phyloP scores from a whole-genome alignment of 2,329 filamentous ascomycete genomes.

The Xylaria sp. region DNA sequence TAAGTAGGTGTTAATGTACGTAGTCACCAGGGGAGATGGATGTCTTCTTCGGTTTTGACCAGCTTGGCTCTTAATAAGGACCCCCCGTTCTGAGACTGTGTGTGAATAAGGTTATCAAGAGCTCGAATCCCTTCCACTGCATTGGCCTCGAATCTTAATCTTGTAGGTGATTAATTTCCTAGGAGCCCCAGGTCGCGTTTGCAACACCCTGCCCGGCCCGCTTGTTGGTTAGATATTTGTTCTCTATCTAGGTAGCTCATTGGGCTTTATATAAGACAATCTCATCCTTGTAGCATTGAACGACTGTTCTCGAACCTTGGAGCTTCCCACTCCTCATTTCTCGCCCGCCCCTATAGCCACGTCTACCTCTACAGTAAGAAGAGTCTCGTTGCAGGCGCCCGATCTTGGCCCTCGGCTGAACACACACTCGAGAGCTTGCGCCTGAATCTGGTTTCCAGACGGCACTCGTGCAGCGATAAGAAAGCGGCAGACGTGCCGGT shows the following conservation, averaged over 20 bases:
- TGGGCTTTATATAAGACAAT: conserved; percentile 17
- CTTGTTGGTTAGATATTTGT: conserved; percentile 12
- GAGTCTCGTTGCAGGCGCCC: conserved; percentile 16
- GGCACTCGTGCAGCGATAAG: conserved; percentile 27
- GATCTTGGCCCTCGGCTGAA: conserved; percentile 22
- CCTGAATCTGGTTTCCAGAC: conserved; percentile 14
- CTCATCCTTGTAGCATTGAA: conserved; percentile 23
- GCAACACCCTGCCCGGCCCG: conserved; percentile 14
- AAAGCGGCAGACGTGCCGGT: conserved; percentile 24
- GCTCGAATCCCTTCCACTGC: not conserved
- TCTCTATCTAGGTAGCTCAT: conserved; percentile 1
- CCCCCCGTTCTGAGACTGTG: conserved; percentile 12
- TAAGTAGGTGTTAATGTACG: not conserved
- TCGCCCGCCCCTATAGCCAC: not conserved
- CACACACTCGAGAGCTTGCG: conserved; percentile 8
- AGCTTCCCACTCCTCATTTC: conserved; percentile 15
- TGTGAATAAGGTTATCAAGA: conserved; percentile 29
- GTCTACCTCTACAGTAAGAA: not conserved
- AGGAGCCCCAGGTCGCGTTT: conserved; percentile 6
- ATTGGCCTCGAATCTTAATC: conserved; percentile 19
- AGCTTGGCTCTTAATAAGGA: conserved; percentile 18
- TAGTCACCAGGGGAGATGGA: conserved; percentile 9
- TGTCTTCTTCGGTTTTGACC: conserved; percentile 4
- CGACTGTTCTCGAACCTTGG: conserved; percentile 26
- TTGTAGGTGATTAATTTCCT: conserved; percentile 21